Percentiles rank a stretch among this genome's conserved stretches.
These are phyloP conservation scores for Tetraselmis striata DNA, from an alignment of 139 green algal genomes.

Conservation along the genomic window DNA sequence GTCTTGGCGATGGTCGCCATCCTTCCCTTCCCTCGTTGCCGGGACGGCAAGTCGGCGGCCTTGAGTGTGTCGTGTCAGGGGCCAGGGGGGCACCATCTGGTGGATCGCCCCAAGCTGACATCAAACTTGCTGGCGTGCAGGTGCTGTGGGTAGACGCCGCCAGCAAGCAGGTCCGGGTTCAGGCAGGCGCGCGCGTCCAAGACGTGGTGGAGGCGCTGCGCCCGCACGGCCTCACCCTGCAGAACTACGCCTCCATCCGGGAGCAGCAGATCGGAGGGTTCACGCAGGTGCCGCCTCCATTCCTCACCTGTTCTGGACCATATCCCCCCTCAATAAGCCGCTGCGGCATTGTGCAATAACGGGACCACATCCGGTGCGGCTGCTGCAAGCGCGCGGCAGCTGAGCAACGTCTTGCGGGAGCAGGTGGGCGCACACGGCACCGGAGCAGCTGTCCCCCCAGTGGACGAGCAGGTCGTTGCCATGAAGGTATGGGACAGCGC, in stretches of 20 bases:
- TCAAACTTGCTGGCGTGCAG: background rate
- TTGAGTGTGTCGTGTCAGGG: too few relatives aligned
- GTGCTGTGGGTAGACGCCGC: slow-evolving; percentile 72
- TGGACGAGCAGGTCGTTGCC: slow-evolving; percentile 84
- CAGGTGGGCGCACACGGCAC: slow-evolving; percentile 92
- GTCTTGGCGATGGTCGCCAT: too few relatives aligned
- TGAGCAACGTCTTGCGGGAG: too few relatives aligned
- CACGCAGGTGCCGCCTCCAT: slow-evolving; percentile 54
- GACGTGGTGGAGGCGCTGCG: slow-evolving; percentile 72
- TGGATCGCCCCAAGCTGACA: too few relatives aligned
- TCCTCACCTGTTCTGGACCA: background rate
- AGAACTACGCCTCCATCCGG: slow-evolving; percentile 92
- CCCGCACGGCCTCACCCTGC: slow-evolving; percentile 78
- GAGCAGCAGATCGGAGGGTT: slow-evolving; percentile 95
- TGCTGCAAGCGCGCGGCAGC: too few relatives aligned
- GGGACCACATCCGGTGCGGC: too few relatives aligned
- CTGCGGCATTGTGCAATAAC: background rate
- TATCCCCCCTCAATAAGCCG: background rate
- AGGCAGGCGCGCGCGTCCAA: slow-evolving; percentile 72
- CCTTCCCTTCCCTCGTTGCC: too few relatives aligned
- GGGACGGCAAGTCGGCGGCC: too few relatives aligned
- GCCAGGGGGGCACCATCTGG: too few relatives aligned
- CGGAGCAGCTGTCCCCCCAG: slow-evolving; percentile 79
- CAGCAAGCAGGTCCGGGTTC: slow-evolving; percentile 55
- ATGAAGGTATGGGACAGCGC: too few relatives aligned